Evolutionary conservation across 2,329 filamentous ascomycete species (phyloP).

Genomic region (Bimuria novae-zelandiae): DNA sequence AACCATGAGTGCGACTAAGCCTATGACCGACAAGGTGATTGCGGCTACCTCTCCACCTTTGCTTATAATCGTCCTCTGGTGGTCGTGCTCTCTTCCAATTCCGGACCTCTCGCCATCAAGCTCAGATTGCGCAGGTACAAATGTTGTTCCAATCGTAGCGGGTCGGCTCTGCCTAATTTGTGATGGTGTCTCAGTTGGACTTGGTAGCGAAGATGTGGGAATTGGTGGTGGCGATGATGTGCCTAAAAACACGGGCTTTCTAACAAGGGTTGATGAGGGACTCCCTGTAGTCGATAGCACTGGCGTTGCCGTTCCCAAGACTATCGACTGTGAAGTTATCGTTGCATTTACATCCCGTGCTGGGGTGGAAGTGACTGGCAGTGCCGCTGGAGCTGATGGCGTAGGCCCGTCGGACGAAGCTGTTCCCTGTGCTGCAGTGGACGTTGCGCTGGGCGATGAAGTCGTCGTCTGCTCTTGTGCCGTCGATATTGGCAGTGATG

Average conservation of each 20-base stretch:
- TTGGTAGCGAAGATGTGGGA: neutral
- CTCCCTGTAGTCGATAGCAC: neutral
- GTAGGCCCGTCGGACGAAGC: neutral
- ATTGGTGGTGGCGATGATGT: neutral
- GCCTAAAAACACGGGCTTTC: neutral
- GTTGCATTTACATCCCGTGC: neutral
- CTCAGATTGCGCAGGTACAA: slow-evolving; percentile 5
- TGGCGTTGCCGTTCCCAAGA: neutral
- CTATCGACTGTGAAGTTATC: neutral
- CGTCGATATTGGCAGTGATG: slow-evolving; percentile 9
- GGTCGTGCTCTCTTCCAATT: slow-evolving; percentile 3
- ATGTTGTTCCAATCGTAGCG: neutral
- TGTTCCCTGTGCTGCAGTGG: neutral
- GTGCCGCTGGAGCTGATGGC: neutral
- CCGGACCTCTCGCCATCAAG: slow-evolving; percentile 2
- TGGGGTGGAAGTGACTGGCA: neutral
- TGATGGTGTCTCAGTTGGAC: neutral
- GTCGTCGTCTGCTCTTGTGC: neutral
- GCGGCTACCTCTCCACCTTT: slow-evolving; percentile 37
- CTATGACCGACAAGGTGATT: slow-evolving; percentile 37
- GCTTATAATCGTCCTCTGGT: slow-evolving; percentile 19
- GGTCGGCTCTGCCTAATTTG: neutral
- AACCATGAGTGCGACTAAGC: slow-evolving; percentile 32
- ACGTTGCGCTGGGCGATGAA: neutral
- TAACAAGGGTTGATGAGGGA: neutral